Evolutionary conservation across 768 basidiomycete genomes (phyloP).

Genomic region (Stropharia rugosoannulata): DNA sequence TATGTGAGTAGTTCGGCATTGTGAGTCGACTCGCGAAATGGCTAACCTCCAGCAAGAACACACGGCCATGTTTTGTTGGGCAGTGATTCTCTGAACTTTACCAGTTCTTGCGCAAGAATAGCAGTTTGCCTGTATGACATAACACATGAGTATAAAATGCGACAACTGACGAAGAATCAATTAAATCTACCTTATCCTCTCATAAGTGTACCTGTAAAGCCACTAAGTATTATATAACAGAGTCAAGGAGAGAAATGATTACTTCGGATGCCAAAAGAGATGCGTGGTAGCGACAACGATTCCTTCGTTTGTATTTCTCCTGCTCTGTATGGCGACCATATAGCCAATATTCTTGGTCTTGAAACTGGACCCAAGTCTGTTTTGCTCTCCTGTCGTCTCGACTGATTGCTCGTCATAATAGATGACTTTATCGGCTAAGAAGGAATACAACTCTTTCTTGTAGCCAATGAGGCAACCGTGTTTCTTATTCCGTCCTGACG

Average conservation of each 20-base stretch:
- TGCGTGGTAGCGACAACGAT: slow-evolving; percentile 86
- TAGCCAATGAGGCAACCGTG: slow-evolving; percentile 88
- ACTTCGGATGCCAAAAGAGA: slow-evolving; percentile 94
- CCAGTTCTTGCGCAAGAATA: slow-evolving; percentile 67
- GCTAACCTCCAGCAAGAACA: slow-evolving; percentile 78
- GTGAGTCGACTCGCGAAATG: neutral
- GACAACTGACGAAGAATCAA: neutral
- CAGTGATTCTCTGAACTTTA: slow-evolving; percentile 49
- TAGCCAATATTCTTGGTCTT: slow-evolving; percentile 80
- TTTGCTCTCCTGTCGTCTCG: slow-evolving; percentile 33
- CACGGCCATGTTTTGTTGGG: slow-evolving; percentile 65
- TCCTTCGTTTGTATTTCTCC: slow-evolving; percentile 43
- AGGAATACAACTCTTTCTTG: slow-evolving; percentile 48
- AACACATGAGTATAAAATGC: neutral
- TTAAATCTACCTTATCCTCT: slow-evolving; percentile 62
- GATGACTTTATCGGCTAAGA: slow-evolving; percentile 47
- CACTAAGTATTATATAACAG: slow-evolving; percentile 14
- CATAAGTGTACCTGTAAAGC: slow-evolving; percentile 66
- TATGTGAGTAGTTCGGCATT: neutral
- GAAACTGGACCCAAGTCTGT: slow-evolving; percentile 57
- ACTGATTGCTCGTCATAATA: slow-evolving; percentile 68
- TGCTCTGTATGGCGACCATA: slow-evolving; percentile 62
- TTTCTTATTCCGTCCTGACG: slow-evolving; percentile 70
- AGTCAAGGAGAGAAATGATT: slow-evolving; percentile 21
- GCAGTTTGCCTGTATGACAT: slow-evolving; percentile 61